Percentiles rank a stretch among this genome's conserved stretches.
Evolutionary conservation across 1,284 basidiomycete genomes (phyloP).

Genomic region (Porogramme epimiltina): DNA sequence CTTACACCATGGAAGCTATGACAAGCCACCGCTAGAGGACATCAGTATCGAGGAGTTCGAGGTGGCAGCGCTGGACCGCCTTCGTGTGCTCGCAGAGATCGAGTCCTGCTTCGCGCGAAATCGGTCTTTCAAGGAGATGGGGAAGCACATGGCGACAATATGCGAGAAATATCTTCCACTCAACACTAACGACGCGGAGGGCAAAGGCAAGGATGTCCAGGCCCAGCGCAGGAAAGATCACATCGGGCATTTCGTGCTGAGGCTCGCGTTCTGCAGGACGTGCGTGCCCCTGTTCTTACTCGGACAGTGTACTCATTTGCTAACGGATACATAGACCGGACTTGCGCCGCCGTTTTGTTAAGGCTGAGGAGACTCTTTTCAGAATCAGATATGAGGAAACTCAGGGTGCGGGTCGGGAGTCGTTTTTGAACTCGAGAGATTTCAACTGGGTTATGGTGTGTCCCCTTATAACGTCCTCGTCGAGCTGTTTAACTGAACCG

Average conservation of each 20-base stretch:
- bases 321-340: conserved; percentile 76
- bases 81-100: conserved; percentile 92
- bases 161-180: conserved; percentile 78
- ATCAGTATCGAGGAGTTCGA: conserved; percentile 98
- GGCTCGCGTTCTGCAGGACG: conserved; percentile 96
- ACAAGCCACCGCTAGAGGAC: conserved; percentile 84
- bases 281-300: conserved; percentile 45
- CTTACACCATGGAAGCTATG: conserved; percentile 62
- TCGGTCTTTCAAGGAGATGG: conserved; percentile 77
- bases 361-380: conserved; percentile 88
- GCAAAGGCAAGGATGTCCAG: conserved; percentile 46
- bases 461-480: conserved; percentile 9
- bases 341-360: conserved; percentile 85
- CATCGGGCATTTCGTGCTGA: conserved; percentile 92
- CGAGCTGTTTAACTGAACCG: background rate
- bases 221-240: conserved; percentile 84
- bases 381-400: conserved; percentile 77
- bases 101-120: conserved; percentile 91
- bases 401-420: conserved; percentile 63
- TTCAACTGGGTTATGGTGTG: conserved; percentile 79
- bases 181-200: conserved; percentile 56
- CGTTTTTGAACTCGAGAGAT: conserved; percentile 75
- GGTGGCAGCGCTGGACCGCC: conserved; percentile 85
- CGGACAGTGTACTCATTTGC: background rate
- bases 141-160: conserved; percentile 58